A percentile compares a stretch with the other conserved stretches of the same genome.
Conservation (phyloP, 805 yeast genomes). For the Blastobotrys parvus region DNA sequence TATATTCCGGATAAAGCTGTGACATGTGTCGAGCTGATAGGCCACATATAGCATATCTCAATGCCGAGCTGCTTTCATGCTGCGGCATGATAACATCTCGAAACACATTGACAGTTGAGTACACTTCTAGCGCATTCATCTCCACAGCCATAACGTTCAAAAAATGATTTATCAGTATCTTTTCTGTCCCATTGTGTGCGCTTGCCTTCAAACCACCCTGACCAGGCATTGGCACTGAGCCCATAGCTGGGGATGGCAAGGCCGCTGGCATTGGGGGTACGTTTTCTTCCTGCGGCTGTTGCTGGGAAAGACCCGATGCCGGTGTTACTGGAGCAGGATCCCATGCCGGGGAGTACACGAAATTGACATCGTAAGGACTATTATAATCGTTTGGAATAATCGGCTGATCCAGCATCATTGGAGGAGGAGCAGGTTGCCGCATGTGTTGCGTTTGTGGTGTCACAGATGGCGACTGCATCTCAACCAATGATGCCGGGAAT, state of each 20-base stretch:
- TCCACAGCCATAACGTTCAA: constrained; percentile 5
- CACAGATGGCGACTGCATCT: too few species aligned
- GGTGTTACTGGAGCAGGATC: background rate
- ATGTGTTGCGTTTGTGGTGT: too few species aligned
- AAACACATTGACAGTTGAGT: constrained; percentile 7
- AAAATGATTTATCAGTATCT: constrained; percentile 8
- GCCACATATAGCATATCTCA: constrained; percentile 14
- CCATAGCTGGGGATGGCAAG: background rate
- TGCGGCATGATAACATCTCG: constrained; percentile 9
- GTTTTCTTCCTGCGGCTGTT: background rate
- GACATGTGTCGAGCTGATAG: constrained; percentile 12
- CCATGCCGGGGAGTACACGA: background rate
- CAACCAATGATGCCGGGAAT: too few species aligned
- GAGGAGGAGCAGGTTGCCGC: too few species aligned
- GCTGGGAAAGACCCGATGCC: background rate
- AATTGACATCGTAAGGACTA: background rate
- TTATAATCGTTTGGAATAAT: too few species aligned
- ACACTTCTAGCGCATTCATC: constrained; percentile 7
- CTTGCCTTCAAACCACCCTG: too few species aligned
- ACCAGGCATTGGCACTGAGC: too few species aligned
- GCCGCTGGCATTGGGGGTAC: background rate
- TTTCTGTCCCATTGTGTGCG: background rate
- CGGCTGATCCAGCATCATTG: too few species aligned
- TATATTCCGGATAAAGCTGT: constrained; percentile 5
- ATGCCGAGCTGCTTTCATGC: constrained; percentile 1